Evolutionary conservation across 768 basidiomycete species (phyloP).

Genomic region (Suillus luteus): DNA sequence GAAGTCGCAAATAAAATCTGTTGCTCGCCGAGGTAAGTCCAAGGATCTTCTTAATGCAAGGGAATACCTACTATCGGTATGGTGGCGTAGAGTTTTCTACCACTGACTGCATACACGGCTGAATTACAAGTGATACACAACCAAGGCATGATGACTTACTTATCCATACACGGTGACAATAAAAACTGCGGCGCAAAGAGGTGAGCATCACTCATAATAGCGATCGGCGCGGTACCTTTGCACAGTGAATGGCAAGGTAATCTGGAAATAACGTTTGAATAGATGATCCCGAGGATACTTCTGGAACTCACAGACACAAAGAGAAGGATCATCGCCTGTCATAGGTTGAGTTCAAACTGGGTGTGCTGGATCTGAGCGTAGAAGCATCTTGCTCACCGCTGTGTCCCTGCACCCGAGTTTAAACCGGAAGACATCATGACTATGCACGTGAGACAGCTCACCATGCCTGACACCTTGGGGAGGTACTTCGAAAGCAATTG

Average conservation of each 20-base stretch:
- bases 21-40: background rate
- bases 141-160: background rate
- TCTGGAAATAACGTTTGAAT: background rate
- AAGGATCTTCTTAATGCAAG: background rate
- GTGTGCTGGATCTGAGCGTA: background rate
- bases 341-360: background rate
- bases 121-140: background rate
- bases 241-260: conserved; percentile 1
- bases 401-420: background rate
- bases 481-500: background rate
- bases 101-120: background rate
- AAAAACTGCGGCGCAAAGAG: conserved; percentile 4
- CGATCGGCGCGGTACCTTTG: background rate
- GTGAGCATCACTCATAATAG: background rate
- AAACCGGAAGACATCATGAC: background rate
- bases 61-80: conserved; percentile 1
- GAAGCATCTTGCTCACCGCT: background rate
- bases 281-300: background rate
- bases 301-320: background rate
- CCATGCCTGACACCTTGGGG: background rate
- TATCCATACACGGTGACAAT: conserved; percentile 15
- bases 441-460: background rate
- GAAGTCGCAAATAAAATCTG: background rate
- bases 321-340: background rate
- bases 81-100: conserved; percentile 5